Evolutionary conservation across 345 rosid genomes (phyloP).

Genomic region (Eucalyptus marginata): DNA sequence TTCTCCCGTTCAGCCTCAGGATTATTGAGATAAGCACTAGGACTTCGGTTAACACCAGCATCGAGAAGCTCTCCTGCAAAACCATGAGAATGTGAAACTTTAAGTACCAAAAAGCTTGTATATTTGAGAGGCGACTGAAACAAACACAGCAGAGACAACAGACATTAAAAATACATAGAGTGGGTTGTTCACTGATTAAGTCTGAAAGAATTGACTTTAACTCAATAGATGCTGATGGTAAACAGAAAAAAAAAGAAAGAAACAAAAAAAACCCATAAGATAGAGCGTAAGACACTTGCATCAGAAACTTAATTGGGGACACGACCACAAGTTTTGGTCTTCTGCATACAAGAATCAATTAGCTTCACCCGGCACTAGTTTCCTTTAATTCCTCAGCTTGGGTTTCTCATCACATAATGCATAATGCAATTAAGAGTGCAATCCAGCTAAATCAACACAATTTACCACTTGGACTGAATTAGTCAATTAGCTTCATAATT

Average conservation of each 20-base stretch:
- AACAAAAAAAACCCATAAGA: neutral
- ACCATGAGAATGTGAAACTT: neutral
- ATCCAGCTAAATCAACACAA: neutral
- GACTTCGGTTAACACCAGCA: slow-evolving; percentile 94
- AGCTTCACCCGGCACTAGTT: neutral
- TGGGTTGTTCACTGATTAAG: neutral
- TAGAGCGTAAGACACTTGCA: neutral
- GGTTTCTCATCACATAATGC: neutral
- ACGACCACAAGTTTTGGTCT: neutral
- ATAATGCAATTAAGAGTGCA: neutral
- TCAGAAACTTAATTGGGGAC: neutral
- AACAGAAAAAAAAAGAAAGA: neutral
- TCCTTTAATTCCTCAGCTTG: neutral
- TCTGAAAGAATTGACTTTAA: neutral
- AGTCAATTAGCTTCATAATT: neutral
- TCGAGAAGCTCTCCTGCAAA: slow-evolving; percentile 71
- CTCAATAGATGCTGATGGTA: neutral
- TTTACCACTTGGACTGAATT: neutral
- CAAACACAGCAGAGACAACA: neutral
- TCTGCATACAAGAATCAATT: neutral
- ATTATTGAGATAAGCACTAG: slow-evolving; percentile 92
- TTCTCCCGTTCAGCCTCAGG: slow-evolving; percentile 66
- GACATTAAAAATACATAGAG: neutral
- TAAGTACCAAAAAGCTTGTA: neutral
- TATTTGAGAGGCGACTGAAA: neutral